phyloP scores from a whole-genome alignment of 371 early-diverging fungal genomes.

The Mucor racemosus region DNA sequence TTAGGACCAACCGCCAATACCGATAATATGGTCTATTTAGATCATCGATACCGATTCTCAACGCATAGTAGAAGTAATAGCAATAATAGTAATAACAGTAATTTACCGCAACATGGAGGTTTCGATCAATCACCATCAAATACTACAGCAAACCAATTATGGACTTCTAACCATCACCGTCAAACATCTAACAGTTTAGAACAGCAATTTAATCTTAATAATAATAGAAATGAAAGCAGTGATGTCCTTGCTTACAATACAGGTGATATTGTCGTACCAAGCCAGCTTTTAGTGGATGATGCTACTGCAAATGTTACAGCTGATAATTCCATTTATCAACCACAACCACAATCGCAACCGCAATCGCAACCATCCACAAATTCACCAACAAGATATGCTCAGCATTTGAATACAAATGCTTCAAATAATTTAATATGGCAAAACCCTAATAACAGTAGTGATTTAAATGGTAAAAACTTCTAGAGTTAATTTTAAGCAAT shows the following conservation, averaged over 20 bases:
- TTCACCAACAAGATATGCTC: background rate
- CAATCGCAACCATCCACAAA: background rate
- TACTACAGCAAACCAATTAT: background rate
- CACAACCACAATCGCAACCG: background rate
- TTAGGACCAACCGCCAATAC: background rate
- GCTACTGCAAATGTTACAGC: background rate
- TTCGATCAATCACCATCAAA: background rate
- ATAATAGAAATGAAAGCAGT: background rate
- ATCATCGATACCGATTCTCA: slow-evolving; percentile 1
- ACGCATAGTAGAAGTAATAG: background rate
- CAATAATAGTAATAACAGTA: background rate
- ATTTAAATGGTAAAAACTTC: background rate
- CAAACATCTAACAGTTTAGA: background rate
- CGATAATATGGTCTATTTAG: slow-evolving; percentile 6
- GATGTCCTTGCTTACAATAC: background rate
- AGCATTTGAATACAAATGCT: background rate
- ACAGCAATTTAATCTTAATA: background rate
- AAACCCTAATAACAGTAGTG: background rate
- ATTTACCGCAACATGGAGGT: background rate
- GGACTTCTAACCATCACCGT: background rate
- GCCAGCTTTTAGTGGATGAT: slow-evolving; percentile 11
- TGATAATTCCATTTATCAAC: slow-evolving; percentile 1
- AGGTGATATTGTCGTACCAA: slow-evolving; percentile 11
- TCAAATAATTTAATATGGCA: background rate
- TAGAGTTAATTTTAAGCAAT: background rate